Conservation (phyloP, 2,329 filamentous ascomycete species). For the Teratosphaeria gauchensis region DNA sequence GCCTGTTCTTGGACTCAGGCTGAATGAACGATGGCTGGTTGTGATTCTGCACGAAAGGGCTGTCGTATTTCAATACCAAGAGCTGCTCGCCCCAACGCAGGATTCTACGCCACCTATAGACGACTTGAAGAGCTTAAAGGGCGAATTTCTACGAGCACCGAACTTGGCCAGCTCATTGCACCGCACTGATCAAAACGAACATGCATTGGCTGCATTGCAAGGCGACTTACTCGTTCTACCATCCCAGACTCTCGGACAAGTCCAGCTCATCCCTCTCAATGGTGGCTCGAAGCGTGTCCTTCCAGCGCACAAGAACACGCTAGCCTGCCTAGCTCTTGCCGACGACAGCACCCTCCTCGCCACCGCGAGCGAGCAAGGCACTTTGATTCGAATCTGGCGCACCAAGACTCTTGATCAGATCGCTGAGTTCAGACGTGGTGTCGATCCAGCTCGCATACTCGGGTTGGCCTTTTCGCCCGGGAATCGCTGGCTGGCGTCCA, state of each 20-base stretch:
- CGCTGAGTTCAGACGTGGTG: conserved; percentile 75
- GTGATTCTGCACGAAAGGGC: conserved; percentile 50
- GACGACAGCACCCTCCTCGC: conserved; percentile 71
- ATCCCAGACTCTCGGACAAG: conserved; percentile 76
- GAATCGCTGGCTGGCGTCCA: conserved; percentile 72
- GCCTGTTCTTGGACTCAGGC: conserved; percentile 66
- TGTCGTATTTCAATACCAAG: conserved; percentile 23
- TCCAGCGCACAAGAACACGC: conserved; percentile 70
- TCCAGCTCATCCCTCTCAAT: conserved; percentile 69
- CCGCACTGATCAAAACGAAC: conserved; percentile 75
- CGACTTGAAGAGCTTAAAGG: conserved; percentile 2
- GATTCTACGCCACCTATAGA: conserved; percentile 42
- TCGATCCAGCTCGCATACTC: conserved; percentile 80
- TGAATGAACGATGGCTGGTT: conserved; percentile 67
- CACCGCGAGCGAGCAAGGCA: conserved; percentile 88
- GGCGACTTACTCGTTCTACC: conserved; percentile 70
- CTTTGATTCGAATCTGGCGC: conserved; percentile 75
- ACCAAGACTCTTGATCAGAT: conserved; percentile 71
- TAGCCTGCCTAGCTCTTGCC: conserved; percentile 72
- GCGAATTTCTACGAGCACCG: conserved; percentile 10
- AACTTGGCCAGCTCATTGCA: conserved; percentile 49
- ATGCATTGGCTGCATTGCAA: conserved; percentile 70
- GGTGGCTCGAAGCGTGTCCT: conserved; percentile 79
- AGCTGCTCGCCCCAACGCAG: conserved; percentile 5
- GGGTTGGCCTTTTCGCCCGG: conserved; percentile 80